Base-by-base conservation (phyloP, 306 rosid genomes). In the Clitoria ternatea region DNA sequence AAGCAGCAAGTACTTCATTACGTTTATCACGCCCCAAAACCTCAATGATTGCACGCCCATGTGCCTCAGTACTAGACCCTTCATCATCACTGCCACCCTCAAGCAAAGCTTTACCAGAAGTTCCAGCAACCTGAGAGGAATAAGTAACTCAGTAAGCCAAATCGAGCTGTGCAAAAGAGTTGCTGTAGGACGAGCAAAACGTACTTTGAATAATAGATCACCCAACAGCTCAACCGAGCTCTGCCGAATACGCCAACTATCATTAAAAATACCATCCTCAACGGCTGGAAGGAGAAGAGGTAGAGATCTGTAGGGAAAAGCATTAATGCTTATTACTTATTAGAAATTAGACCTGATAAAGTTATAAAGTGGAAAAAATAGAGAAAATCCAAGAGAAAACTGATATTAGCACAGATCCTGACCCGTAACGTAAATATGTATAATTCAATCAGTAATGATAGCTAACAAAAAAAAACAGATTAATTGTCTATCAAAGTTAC, bases 81-180 rank as follows among this genome's bases (percentile, higher is more conserved):
- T 94, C 99, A 87, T 94, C 99, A 53, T 94, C 99, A 77, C 99
- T 94, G 61, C 99, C 99, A 27, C 99, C 99, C 79, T 94, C 99
- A 66, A 94, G 96, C 75, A 94, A 87, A 55, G 99, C 99, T 85
- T 94, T 94, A 73, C 99, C 99, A 73, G 99, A 89, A 66, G 97
- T 94, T 67, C 99, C 99, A 70, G 97, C 99, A 82, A 94, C 99
- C 99, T 94, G 85, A 33, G 69, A 37, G 37, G 74, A 61, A 56
- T 66, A 76, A 61, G 27, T 3, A 35, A 71, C 56, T 37, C 62
- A 70, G n/a, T 23, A 57, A 29, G 29, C 33, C 66, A 69, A 59
- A 33, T 48, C 62, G 37, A 3, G 24, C 52, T 70, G 30, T 39
- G 26, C 52, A 12, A 72, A 49, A 61, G 13, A 18, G 22, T 61